phyloP scores from a whole-genome alignment of 1,284 basidiomycete species.

The Sanghuangporus sanghuang region DNA sequence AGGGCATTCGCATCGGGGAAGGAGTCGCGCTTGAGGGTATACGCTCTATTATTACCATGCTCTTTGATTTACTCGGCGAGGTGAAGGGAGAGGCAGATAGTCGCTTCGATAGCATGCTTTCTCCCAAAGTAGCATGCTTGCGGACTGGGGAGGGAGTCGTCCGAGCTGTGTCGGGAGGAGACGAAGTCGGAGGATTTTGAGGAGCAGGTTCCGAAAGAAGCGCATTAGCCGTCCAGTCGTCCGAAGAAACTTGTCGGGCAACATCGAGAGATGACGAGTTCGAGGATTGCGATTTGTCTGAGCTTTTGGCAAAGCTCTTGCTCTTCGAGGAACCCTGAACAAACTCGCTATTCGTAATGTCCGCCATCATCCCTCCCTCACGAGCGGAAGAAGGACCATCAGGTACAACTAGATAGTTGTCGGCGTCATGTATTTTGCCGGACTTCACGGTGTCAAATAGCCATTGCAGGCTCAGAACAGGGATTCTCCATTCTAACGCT shows the following conservation, averaged over 20 bases:
- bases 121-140: background rate
- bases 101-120: background rate
- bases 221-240: conserved; percentile 8
- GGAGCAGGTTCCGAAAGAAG: conserved; percentile 10
- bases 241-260: background rate
- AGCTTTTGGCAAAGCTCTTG: background rate
- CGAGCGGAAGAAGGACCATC: background rate
- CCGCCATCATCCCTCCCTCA: conserved; percentile 30
- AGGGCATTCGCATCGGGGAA: conserved; percentile 23
- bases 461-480: conserved; percentile 59
- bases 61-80: conserved; percentile 3
- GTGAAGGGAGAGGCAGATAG: background rate
- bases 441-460: conserved; percentile 45
- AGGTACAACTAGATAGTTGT: conserved; percentile 25
- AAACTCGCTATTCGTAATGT: conserved; percentile 32
- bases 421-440: conserved; percentile 37
- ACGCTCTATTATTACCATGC: background rate
- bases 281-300: background rate
- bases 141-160: background rate
- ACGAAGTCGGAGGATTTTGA: background rate
- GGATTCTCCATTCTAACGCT: conserved; percentile 64
- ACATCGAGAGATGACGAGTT: background rate
- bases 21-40: conserved; percentile 15
- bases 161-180: background rate
- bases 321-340: conserved; percentile 13